Conservation (phyloP, 2,329 filamentous ascomycete species). For the Penicillium hordei region DNA sequence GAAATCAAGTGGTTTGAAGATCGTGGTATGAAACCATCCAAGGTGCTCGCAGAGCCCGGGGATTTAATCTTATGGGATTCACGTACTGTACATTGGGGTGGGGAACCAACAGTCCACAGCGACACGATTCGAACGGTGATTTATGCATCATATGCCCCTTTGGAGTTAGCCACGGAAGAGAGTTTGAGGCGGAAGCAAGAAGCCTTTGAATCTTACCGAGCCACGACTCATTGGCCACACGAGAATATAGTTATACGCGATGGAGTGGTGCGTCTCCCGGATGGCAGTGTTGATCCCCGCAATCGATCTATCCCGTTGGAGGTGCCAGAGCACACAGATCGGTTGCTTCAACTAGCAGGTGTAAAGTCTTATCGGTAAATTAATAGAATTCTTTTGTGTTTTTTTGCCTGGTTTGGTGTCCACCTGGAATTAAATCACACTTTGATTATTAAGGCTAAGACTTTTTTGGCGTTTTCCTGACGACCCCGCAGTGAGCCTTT, state of each 20-base stretch:
- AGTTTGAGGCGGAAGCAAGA: constrained; percentile 8
- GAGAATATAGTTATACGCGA: constrained; percentile 3
- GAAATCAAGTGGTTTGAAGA: constrained; percentile 34
- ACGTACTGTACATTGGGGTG: constrained; percentile 21
- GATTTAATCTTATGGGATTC: constrained; percentile 45
- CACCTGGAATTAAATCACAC: not conserved
- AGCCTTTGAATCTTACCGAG: constrained; percentile 11
- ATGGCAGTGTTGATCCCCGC: constrained; percentile 4
- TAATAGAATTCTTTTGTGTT: not conserved
- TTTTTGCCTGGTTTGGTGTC: not conserved
- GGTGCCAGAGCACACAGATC: constrained; percentile 1
- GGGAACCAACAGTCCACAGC: constrained; percentile 20
- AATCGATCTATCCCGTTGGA: constrained; percentile 5
- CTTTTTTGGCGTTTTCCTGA: not conserved
- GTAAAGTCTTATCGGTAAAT: constrained; percentile 1
- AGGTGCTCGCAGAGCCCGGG: constrained; percentile 45
- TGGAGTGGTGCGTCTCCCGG: not conserved
- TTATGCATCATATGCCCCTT: constrained; percentile 22
- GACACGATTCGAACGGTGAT: constrained; percentile 24
- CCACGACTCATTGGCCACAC: constrained; percentile 9
- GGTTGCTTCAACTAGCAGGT: constrained; percentile 4
- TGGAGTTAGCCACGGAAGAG: not conserved
- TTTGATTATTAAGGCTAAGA: constrained; percentile 8
- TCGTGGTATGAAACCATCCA: constrained; percentile 28
- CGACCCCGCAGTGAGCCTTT: constrained; percentile 7